Percentiles rank a stretch among this genome's conserved stretches.
Evolutionary conservation across 345 rosid species (phyloP).

Genomic region (Populus tremula): DNA sequence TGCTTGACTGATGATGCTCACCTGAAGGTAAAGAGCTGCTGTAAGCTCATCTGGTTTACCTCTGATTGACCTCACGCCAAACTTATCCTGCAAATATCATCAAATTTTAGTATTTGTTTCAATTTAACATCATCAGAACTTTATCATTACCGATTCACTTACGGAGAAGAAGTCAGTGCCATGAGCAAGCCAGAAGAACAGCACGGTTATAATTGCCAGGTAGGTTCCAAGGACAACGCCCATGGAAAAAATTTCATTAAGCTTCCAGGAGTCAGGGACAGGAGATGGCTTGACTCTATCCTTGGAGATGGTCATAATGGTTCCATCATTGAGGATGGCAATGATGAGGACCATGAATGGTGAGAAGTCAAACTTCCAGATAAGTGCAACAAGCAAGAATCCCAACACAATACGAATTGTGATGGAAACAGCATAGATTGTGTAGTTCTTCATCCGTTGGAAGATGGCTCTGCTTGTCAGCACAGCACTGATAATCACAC

Average conservation of each 20-base stretch:
- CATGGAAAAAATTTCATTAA: conserved; percentile 77
- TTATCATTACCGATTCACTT: conserved; percentile 10
- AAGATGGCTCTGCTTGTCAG: conserved; percentile 56
- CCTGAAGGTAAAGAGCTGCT: conserved; percentile 84
- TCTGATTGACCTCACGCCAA: conserved; percentile 46
- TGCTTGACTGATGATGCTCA: conserved; percentile 33
- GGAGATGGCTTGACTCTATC: conserved; percentile 90
- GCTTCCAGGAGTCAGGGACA: conserved; percentile 84
- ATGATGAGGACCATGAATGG: conserved; percentile 91
- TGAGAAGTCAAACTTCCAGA: conserved; percentile 78
- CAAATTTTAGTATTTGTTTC: no score
- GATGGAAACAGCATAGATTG: conserved; percentile 82
- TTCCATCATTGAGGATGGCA: conserved; percentile 78
- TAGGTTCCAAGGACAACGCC: conserved; percentile 75
- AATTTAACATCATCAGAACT: no score
- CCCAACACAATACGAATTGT: conserved; percentile 84
- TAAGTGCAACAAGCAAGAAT: conserved; percentile 70
- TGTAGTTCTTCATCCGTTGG: conserved; percentile 77
- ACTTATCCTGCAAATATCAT: conserved; percentile 39
- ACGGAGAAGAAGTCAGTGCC: conserved; percentile 64
- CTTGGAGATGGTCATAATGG: conserved; percentile 85
- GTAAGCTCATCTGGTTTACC: conserved; percentile 45
- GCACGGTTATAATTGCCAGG: conserved; percentile 68
- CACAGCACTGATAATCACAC: conserved; percentile 80
- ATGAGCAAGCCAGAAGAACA: conserved; percentile 73